These are phyloP conservation scores for Cyphellophora attinorum DNA, from an alignment of 2,329 filamentous ascomycete species.

Conservation along the genomic window DNA sequence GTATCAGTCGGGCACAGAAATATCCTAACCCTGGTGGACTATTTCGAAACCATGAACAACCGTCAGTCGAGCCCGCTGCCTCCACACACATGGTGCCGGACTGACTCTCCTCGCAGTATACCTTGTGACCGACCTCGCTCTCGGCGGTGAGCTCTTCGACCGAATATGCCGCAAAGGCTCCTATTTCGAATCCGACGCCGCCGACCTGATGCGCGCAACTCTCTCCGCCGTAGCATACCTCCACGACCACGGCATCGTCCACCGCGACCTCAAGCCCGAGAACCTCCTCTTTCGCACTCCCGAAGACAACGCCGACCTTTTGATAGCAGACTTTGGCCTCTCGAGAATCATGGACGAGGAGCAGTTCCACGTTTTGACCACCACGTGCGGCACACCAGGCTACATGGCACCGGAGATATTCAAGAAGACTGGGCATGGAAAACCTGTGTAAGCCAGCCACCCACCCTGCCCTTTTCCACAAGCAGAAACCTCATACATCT, in stretches of 20 bases:
- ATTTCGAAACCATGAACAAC: constrained; percentile 99
- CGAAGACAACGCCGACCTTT: constrained; percentile 91
- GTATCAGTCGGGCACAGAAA: constrained; percentile 99
- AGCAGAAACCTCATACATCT: constrained; percentile 2
- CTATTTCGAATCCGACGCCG: constrained; percentile 96
- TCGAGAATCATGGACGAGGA: constrained; percentile 98
- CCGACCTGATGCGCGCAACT: constrained; percentile 86
- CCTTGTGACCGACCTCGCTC: constrained; percentile 89
- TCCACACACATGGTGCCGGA: neutral
- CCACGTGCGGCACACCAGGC: constrained; percentile 92
- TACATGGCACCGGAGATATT: constrained; percentile 99
- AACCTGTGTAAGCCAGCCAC: constrained; percentile 65
- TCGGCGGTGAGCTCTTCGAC: constrained; percentile 95
- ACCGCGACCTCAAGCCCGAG: constrained; percentile 94
- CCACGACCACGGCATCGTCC: constrained; percentile 96
- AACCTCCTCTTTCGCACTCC: constrained; percentile 94
- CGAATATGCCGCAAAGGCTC: constrained; percentile 97
- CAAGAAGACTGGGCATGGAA: constrained; percentile 95
- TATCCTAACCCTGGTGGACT: constrained; percentile 94
- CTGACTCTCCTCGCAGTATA: constrained; percentile 51
- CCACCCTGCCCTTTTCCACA: too few species aligned
- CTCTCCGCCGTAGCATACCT: constrained; percentile 97
- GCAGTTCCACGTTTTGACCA: constrained; percentile 94
- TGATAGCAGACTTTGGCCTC: constrained; percentile 95
- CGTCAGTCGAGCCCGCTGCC: constrained; percentile 35